Conservation (phyloP, 129 eudicot species). For the Ambrosia artemisiifolia region DNA sequence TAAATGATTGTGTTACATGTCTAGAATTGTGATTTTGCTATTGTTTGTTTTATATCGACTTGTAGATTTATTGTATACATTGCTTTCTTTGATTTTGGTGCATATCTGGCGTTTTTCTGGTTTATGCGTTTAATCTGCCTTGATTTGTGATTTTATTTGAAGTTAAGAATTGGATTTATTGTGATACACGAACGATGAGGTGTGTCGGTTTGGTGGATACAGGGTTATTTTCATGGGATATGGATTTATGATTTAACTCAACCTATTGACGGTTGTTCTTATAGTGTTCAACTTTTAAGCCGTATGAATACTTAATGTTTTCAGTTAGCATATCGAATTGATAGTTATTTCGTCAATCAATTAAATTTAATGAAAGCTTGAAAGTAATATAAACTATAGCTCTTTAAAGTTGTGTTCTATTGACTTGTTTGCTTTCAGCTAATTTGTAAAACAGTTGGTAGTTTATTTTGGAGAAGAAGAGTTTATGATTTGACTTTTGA, state of each 20-base stretch:
- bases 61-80: neutral
- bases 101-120: neutral
- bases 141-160: neutral
- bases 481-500: neutral
- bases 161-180: neutral
- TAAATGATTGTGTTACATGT: neutral
- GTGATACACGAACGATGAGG: neutral
- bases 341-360: neutral
- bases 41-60: neutral
- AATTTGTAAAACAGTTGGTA: neutral
- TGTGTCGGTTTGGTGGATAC: neutral
- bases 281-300: neutral
- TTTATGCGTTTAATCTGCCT: neutral
- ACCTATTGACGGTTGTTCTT: neutral
- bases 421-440: neutral
- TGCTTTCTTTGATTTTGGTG: too few relatives aligned
- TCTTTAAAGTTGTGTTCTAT: neutral
- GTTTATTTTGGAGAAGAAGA: neutral
- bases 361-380: neutral
- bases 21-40: neutral
- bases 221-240: neutral
- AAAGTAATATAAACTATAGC: neutral
- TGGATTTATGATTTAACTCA: neutral
- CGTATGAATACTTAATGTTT: neutral
- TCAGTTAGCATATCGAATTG: neutral